These are phyloP conservation scores for Clarireedia homoeocarpa DNA, from an alignment of 2,329 filamentous ascomycete species.

Conservation along the genomic window DNA sequence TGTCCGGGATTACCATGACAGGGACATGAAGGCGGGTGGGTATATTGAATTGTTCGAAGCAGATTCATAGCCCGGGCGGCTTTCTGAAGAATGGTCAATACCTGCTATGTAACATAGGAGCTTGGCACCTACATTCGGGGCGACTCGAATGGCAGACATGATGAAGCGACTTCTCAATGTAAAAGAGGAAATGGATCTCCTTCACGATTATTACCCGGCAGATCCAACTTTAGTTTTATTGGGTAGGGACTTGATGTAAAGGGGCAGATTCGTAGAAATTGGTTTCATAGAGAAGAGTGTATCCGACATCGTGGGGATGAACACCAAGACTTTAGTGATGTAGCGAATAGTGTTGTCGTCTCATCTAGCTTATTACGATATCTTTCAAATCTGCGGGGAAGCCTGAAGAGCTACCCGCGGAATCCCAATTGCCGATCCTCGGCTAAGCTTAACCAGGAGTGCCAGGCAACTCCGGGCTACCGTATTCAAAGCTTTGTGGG, in stretches of 20 bases:
- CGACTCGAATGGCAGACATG: conserved; percentile 9
- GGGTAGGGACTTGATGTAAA: too few relatives aligned
- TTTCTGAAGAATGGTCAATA: conserved; percentile 31
- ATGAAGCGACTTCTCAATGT: too few relatives aligned
- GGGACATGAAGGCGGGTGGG: conserved; percentile 79
- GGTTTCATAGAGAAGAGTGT: too few relatives aligned
- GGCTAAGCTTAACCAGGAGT: neutral
- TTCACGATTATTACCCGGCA: too few relatives aligned
- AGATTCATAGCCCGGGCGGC: conserved; percentile 61
- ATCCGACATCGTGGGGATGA: too few relatives aligned
- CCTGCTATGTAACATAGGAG: too few relatives aligned
- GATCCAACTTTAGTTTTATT: too few relatives aligned
- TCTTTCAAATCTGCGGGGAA: neutral
- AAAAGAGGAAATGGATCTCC: too few relatives aligned
- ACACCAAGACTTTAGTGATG: too few relatives aligned
- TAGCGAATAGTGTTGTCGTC: neutral
- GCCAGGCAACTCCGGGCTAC: too few relatives aligned
- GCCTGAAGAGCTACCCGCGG: neutral
- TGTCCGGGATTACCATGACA: conserved; percentile 86
- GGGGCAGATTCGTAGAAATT: too few relatives aligned
- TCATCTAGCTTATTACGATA: neutral
- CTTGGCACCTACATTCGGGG: conserved; percentile 18
- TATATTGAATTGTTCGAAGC: conserved; percentile 84
- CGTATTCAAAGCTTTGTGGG: too few relatives aligned
- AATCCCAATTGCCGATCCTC: neutral